phyloP scores from a whole-genome alignment of 225 moss, liverwort and hornwort genomes.

The Physcomitrellopsis africana region DNA sequence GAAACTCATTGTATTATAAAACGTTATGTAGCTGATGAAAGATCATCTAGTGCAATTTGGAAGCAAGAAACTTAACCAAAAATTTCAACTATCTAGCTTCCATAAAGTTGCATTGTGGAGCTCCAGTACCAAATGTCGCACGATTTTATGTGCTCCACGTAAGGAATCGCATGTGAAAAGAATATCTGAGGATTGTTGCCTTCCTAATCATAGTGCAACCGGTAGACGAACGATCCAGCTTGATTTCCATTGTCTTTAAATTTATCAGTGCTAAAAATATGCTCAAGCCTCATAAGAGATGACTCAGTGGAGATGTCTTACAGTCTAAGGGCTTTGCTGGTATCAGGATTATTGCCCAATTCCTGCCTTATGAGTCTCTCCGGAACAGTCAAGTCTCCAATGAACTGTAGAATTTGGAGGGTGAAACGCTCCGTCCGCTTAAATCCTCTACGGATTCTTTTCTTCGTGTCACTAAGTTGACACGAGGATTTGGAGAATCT shows the following conservation, averaged over 20 bases:
- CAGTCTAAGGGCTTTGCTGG: constrained; percentile 87
- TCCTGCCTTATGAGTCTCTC: constrained; percentile 76
- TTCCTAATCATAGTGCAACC: background rate
- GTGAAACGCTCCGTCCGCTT: constrained; percentile 61
- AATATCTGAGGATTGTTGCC: background rate
- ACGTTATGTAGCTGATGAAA: background rate
- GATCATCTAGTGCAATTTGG: background rate
- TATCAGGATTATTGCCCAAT: constrained; percentile 90
- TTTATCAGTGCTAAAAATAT: constrained; percentile 10
- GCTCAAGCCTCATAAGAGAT: background rate
- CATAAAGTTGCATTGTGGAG: background rate
- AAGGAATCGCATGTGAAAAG: background rate
- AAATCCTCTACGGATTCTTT: constrained; percentile 30
- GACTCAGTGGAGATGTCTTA: constrained; percentile 40
- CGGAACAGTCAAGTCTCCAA: constrained; percentile 51
- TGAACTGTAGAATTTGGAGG: constrained; percentile 58
- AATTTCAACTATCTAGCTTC: background rate
- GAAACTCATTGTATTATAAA: background rate
- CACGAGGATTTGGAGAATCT: constrained; percentile 32
- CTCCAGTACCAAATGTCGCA: background rate
- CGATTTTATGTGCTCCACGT: background rate
- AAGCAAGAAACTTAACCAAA: constrained; percentile 14
- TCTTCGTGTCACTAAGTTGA: constrained; percentile 27
- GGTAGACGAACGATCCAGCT: constrained; percentile 1
- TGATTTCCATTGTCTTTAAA: background rate